phyloP scores from a whole-genome alignment of 2,329 filamentous ascomycete species.

The Aspergillus oerlinghausenensis region DNA sequence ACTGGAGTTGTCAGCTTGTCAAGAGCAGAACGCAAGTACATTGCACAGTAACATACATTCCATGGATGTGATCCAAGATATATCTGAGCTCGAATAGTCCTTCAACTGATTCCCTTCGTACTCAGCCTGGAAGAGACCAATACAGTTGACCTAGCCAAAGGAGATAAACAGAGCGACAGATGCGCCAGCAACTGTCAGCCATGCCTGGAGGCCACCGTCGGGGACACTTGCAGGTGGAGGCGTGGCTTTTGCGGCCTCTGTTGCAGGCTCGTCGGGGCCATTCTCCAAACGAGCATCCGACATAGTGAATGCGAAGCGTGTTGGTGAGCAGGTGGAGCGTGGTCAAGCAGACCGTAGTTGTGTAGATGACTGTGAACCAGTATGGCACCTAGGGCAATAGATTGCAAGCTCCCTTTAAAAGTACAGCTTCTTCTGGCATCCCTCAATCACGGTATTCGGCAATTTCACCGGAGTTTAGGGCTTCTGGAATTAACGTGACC shows the following conservation, averaged over 20 bases:
- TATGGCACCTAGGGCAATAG: not conserved
- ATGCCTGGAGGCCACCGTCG: conserved; percentile 17
- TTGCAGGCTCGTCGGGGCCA: not conserved
- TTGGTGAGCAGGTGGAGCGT: not conserved
- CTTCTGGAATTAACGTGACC: not conserved
- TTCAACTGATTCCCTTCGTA: conserved; percentile 48
- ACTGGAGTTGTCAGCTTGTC: conserved; percentile 16
- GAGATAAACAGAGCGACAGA: conserved; percentile 42
- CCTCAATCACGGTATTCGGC: not conserved
- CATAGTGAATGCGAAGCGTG: not conserved
- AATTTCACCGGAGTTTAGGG: not conserved
- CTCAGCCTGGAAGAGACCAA: conserved; percentile 56
- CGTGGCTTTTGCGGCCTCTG: conserved; percentile 1
- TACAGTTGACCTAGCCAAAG: conserved; percentile 46
- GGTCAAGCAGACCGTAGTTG: not conserved
- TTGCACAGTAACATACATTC: conserved; percentile 39
- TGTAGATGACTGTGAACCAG: not conserved
- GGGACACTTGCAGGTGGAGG: not conserved
- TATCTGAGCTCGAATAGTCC: conserved; percentile 43
- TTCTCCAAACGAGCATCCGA: not conserved
- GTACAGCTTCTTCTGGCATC: not conserved
- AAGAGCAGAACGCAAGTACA: not conserved
- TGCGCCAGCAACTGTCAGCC: conserved; percentile 43
- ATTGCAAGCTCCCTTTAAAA: not conserved
- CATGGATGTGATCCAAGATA: conserved; percentile 57